phyloP scores from a whole-genome alignment of 352 stramenopile species.

The Hyaloperonospora arabidopsidis region DNA sequence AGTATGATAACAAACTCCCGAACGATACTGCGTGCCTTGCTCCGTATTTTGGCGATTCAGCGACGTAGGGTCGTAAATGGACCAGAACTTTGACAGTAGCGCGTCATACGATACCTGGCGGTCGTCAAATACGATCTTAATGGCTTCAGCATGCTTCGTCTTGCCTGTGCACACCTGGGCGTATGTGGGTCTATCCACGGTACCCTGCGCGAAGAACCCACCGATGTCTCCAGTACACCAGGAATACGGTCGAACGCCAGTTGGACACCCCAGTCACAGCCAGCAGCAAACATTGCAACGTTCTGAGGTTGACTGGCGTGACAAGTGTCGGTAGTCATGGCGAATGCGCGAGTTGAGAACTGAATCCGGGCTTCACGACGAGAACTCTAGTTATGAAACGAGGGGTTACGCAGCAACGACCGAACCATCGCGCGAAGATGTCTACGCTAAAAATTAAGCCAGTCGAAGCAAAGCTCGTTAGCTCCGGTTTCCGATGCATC shows the following conservation, averaged over 20 bases:
- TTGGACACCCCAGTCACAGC: conserved; percentile 97
- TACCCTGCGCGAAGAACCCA: conserved; percentile 84
- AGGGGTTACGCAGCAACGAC: too few relatives aligned
- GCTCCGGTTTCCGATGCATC: too few relatives aligned
- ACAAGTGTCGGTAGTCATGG: conserved; percentile 25
- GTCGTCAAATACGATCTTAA: conserved; percentile 90
- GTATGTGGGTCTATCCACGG: conserved; percentile 88
- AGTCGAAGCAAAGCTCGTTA: too few relatives aligned
- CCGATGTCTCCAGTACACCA: conserved; percentile 88
- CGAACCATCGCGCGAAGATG: too few relatives aligned
- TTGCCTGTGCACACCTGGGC: conserved; percentile 68
- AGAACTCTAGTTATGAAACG: too few relatives aligned
- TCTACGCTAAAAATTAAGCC: too few relatives aligned
- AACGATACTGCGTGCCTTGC: conserved; percentile 92
- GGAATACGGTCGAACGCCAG: conserved; percentile 91
- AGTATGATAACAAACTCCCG: conserved; percentile 91
- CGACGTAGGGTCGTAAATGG: conserved; percentile 90
- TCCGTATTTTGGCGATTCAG: conserved; percentile 85
- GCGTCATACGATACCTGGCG: conserved; percentile 76
- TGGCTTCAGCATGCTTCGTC: conserved; percentile 92
- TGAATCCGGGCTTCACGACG: too few relatives aligned
- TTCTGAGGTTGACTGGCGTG: conserved; percentile 4
- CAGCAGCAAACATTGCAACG: conserved; percentile 91
- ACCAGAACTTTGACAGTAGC: conserved; percentile 74
- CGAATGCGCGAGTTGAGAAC: conserved; percentile 8